Percentiles rank a stretch among this genome's conserved stretches.
Evolutionary conservation across 2,329 filamentous ascomycete species (phyloP).

Genomic region (Cladophialophora immunda): DNA sequence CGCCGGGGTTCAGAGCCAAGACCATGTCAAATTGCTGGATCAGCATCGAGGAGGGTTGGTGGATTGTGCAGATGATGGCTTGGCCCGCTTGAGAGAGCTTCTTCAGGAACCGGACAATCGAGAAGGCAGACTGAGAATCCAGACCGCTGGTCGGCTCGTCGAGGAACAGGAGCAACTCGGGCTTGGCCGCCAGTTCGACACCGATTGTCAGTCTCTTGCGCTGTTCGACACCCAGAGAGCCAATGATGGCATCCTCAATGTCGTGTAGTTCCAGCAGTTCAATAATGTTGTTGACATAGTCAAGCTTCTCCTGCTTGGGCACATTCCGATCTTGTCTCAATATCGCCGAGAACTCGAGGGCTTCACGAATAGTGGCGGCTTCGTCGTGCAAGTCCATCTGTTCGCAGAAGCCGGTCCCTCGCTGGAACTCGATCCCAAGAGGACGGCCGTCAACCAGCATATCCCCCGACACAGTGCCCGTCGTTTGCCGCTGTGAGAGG

Average conservation of each 20-base stretch:
- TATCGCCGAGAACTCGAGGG: constrained; percentile 73
- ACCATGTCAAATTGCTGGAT: constrained; percentile 79
- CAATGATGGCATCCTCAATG: constrained; percentile 72
- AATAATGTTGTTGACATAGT: constrained; percentile 73
- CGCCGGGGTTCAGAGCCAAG: constrained; percentile 72
- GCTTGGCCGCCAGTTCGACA: constrained; percentile 76
- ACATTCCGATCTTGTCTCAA: constrained; percentile 67
- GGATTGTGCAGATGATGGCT: constrained; percentile 77
- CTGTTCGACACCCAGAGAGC: constrained; percentile 72
- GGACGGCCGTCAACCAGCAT: constrained; percentile 75
- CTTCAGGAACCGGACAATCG: constrained; percentile 73
- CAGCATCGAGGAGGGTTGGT: constrained; percentile 74
- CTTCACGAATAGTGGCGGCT: constrained; percentile 72
- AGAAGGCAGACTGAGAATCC: constrained; percentile 74
- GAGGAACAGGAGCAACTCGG: constrained; percentile 72
- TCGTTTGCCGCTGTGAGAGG: constrained; percentile 74
- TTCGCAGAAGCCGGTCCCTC: constrained; percentile 75
- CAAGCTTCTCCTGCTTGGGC: constrained; percentile 68
- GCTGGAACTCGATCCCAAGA: constrained; percentile 70
- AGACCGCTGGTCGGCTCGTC: constrained; percentile 77
- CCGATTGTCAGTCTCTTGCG: constrained; percentile 77
- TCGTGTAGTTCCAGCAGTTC: constrained; percentile 71
- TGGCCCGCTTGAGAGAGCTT: constrained; percentile 73
- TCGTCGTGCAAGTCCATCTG: constrained; percentile 77
- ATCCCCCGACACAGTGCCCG: constrained; percentile 70